These are phyloP conservation scores for Calocybe cyanea DNA, from an alignment of 768 basidiomycete genomes.

Conservation along the genomic window DNA sequence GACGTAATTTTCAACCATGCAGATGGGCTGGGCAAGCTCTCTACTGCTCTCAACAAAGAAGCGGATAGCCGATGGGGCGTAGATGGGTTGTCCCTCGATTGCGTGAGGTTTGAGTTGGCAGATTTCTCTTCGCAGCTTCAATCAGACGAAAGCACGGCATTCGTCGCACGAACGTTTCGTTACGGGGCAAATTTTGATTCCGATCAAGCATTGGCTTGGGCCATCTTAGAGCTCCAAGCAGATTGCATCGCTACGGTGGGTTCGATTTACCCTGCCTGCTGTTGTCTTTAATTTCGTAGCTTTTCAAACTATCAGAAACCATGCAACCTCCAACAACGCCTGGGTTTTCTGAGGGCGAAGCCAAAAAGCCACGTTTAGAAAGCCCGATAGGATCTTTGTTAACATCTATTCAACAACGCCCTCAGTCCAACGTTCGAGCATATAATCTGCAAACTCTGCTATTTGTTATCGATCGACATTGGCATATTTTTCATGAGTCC, in stretches of 20 bases:
- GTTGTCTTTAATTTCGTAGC: conserved; percentile 31
- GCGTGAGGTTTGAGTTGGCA: conserved; percentile 52
- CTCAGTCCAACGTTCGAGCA: conserved; percentile 28
- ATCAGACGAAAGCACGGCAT: conserved; percentile 33
- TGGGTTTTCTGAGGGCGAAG: conserved; percentile 21
- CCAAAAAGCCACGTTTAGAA: conserved; percentile 53
- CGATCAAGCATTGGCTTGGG: conserved; percentile 74
- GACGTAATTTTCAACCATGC: conserved; percentile 33
- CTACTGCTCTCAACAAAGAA: conserved; percentile 56
- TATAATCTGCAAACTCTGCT: conserved; percentile 74
- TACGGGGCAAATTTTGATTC: conserved; percentile 71
- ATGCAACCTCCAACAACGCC: conserved; percentile 29
- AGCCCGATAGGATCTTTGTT: conserved; percentile 60
- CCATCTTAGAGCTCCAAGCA: conserved; percentile 73
- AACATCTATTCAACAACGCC: conserved; percentile 37
- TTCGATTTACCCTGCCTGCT: conserved; percentile 4
- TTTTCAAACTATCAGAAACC: conserved; percentile 63
- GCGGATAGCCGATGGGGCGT: conserved; percentile 62
- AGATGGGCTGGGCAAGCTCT: conserved; percentile 49
- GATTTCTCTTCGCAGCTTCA: conserved; percentile 16
- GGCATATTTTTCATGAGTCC: conserved; percentile 54
- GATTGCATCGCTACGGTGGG: conserved; percentile 70
- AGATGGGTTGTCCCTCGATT: conserved; percentile 61
- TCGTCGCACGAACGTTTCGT: conserved; percentile 63
- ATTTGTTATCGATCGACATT: conserved; percentile 82